A percentile compares a stretch with the other conserved stretches of the same genome.
Evolutionary conservation across 2,329 filamentous ascomycete species (phyloP).

Genomic region (Aspergillus fumigatiaffinis): DNA sequence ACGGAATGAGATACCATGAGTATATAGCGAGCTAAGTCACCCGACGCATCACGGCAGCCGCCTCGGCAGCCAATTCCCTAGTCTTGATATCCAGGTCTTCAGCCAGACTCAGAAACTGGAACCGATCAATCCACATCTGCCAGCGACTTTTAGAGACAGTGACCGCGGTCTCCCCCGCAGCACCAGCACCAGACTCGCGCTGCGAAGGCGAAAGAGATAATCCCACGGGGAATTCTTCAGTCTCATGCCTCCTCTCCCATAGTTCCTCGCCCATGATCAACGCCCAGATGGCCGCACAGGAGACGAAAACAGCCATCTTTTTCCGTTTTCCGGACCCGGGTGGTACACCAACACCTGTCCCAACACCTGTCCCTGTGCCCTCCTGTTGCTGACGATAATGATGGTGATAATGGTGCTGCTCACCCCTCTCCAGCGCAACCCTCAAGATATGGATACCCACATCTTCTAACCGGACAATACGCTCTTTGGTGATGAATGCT

Average conservation of each 20-base stretch:
- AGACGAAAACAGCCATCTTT: constrained; percentile 2
- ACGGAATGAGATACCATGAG: neutral
- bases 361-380: neutral
- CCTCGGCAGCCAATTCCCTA: constrained; percentile 17
- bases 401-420: neutral
- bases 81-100: constrained; percentile 15
- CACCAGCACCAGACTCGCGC: neutral
- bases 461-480: constrained; percentile 2
- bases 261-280: constrained; percentile 21
- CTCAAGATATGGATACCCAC: constrained; percentile 1
- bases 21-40: constrained; percentile 5
- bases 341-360: too few relatives aligned
- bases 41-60: constrained; percentile 18
- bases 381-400: neutral
- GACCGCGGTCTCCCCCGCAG: too few relatives aligned
- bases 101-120: constrained; percentile 14
- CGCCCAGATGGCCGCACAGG: constrained; percentile 12
- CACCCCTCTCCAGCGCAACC: constrained; percentile 5
- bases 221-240: constrained; percentile 1
- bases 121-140: constrained; percentile 14
- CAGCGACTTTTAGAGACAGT: constrained; percentile 9
- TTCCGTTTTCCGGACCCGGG: too few relatives aligned
- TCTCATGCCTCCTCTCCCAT: constrained; percentile 9
- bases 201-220: neutral
- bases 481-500: constrained; percentile 4